Conservation (phyloP, 1,284 basidiomycete species). For the Ustilago shanxiensis region DNA sequence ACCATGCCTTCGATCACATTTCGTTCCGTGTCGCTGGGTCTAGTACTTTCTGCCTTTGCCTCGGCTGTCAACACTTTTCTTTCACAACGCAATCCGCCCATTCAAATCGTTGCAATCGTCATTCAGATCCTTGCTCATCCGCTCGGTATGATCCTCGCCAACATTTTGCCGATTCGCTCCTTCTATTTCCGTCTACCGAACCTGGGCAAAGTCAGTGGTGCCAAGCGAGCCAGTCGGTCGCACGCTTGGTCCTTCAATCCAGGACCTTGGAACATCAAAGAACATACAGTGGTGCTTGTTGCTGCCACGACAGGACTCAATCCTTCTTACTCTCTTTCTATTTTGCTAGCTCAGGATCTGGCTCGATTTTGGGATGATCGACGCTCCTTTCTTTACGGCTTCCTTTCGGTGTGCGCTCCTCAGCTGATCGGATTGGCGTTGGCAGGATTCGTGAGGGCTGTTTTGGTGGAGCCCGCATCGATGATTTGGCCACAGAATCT, state of each 20-base stretch:
- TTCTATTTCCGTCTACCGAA: constrained; percentile 32
- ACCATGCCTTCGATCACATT: constrained; percentile 62
- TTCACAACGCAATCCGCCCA: constrained; percentile 59
- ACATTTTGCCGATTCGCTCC: constrained; percentile 45
- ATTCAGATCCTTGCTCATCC: constrained; percentile 60
- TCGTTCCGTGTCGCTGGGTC: constrained; percentile 58
- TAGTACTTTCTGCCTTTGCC: constrained; percentile 51
- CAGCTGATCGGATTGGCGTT: constrained; percentile 69
- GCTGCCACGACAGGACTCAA: constrained; percentile 48
- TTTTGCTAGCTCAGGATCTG: constrained; percentile 71
- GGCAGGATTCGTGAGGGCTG: constrained; percentile 50
- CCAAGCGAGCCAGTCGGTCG: constrained; percentile 1
- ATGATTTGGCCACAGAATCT: constrained; percentile 66
- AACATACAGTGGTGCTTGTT: constrained; percentile 60
- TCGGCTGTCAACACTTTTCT: constrained; percentile 63
- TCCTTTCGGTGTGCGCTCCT: constrained; percentile 71
- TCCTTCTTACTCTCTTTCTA: constrained; percentile 74
- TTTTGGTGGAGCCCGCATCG: constrained; percentile 60
- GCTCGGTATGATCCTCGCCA: constrained; percentile 50
- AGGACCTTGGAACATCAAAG: constrained; percentile 66
- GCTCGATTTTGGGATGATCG: constrained; percentile 68
- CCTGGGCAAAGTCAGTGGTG: neutral
- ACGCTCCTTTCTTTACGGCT: constrained; percentile 70
- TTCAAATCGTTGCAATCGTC: constrained; percentile 55
- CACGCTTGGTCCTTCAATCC: constrained; percentile 55